Evolutionary conservation across 148 eudicot species (phyloP), one percentile per base, ranked within the genome.

Genomic region (Vaccinium macrocarpon): DNA sequence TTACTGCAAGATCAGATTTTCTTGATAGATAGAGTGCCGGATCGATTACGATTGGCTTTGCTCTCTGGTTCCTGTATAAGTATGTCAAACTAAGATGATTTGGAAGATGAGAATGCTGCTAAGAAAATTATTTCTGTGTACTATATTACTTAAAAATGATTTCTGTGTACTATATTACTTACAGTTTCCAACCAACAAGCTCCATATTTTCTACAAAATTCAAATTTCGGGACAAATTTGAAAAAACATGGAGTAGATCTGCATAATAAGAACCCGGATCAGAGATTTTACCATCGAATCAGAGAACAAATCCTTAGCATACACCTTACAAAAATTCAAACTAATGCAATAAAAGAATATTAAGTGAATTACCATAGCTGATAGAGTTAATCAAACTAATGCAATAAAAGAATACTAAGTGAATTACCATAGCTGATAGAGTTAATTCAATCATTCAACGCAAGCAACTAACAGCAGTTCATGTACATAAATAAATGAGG

Each of bases 11-110:
- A 71, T 97, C 98, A 76, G 97, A 94, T 83, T 97, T 97, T 85
- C 91, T 97, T 16, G 98, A 95, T 79, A 95, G 86, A 82, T 97
- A 95, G 19, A 97, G 95, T 8, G 92, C 99, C 51, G 99, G 99
- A 89, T 97, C 99, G 77, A 97, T 88, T 52, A 94, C 89, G 74
- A 97, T 91, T 46, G 98, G 89, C 86, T 87, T 95, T 82, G 94
- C 99, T 87, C 99, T 92, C 85, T 97, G 95, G 86, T 92, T 94
- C 91, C 99, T 97, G 91, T 84, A 88, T 29, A 82, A 84, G 49
- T n/a, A 38, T 50, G 32, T 25, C 27, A 75, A 21, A 64, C 19
- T 27, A 73, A 35, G 52, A 49, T 73, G 57, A 74, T 38, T 23
- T 21, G 27, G 59, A 59, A 25, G 59, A 46, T 59, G 59, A 82